phyloP scores from a whole-genome alignment of 2,329 filamentous ascomycete genomes.

The Chaetomium globosum region DNA sequence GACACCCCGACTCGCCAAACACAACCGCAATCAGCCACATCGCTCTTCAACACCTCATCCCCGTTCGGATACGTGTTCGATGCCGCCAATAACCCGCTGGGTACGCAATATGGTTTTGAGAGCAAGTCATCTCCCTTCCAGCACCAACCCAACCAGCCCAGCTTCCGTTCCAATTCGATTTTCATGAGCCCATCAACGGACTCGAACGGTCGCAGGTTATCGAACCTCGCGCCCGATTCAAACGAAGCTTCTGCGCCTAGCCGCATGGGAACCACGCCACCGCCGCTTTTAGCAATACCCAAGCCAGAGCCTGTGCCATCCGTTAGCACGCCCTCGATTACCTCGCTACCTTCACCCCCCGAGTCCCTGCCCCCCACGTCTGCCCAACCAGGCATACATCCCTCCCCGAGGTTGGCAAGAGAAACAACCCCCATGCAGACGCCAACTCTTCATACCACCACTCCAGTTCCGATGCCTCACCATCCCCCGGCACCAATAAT shows the following conservation, averaged over 20 bases:
- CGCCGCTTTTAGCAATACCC: slow-evolving; percentile 20
- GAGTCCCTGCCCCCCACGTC: slow-evolving; percentile 46
- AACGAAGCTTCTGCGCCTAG: slow-evolving; percentile 41
- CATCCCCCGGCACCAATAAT: slow-evolving; percentile 20
- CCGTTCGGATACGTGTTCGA: slow-evolving; percentile 61
- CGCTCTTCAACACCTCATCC: slow-evolving; percentile 32
- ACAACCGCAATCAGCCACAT: slow-evolving; percentile 28
- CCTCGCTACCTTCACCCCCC: slow-evolving; percentile 48
- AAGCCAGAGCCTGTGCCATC: slow-evolving; percentile 29
- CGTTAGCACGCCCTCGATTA: slow-evolving; percentile 15
- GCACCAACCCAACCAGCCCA: slow-evolving; percentile 56
- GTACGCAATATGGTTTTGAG: slow-evolving; percentile 30
- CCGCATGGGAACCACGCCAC: slow-evolving; percentile 29
- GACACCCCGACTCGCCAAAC: slow-evolving; percentile 25
- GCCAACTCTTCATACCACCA: slow-evolving; percentile 41
- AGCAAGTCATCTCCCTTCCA: slow-evolving; percentile 41
- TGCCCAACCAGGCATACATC: slow-evolving; percentile 38
- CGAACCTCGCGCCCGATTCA: slow-evolving; percentile 65
- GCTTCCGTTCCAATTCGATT: slow-evolving; percentile 68
- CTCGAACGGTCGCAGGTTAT: slow-evolving; percentile 59
- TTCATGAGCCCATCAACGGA: slow-evolving; percentile 63
- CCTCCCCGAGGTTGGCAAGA: slow-evolving; percentile 44
- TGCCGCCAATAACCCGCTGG: slow-evolving; percentile 55
- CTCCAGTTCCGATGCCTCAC: slow-evolving; percentile 23
- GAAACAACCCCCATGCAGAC: slow-evolving; percentile 44